Conservation (phyloP, 139 green algal species). For the Chlamydomonas eustigma region DNA sequence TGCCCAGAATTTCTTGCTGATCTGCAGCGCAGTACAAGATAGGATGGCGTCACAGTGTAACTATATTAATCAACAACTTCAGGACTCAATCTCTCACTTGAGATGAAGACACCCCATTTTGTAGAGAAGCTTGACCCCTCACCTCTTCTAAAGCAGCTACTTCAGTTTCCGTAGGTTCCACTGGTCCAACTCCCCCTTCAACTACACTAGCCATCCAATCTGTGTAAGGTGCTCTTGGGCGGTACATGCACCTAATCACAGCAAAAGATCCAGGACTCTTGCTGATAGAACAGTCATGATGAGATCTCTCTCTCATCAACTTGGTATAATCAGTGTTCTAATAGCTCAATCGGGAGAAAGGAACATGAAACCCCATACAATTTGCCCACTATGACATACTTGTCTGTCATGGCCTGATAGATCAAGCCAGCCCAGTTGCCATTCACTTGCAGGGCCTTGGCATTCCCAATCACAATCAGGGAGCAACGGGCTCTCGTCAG, state of each 20-base stretch:
- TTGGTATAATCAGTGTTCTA: too few species aligned
- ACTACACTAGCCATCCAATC: constrained; percentile 30
- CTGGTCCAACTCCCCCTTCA: constrained; percentile 4
- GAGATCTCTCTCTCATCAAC: too few species aligned
- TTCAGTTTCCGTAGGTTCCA: constrained; percentile 18
- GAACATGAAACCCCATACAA: background rate
- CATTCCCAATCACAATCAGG: constrained; percentile 78
- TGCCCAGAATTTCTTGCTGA: background rate
- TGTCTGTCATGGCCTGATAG: constrained; percentile 21
- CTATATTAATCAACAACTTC: too few species aligned
- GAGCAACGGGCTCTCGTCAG: constrained; percentile 76
- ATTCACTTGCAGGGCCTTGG: constrained; percentile 45
- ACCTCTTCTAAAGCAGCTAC: constrained; percentile 29
- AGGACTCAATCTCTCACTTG: too few species aligned
- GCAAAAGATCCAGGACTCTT: too few species aligned
- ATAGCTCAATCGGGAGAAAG: too few species aligned
- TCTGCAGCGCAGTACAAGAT: too few species aligned
- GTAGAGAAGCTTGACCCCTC: background rate
- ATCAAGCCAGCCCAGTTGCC: constrained; percentile 37
- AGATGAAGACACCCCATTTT: background rate
- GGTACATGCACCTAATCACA: constrained; percentile 16
- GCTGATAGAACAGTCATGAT: too few species aligned
- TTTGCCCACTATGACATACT: constrained; percentile 2
- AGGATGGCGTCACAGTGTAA: background rate
- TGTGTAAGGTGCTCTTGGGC: constrained; percentile 23